phyloP scores from a whole-genome alignment of 2,329 filamentous ascomycete genomes.

The Pestalotiopsis sp. region DNA sequence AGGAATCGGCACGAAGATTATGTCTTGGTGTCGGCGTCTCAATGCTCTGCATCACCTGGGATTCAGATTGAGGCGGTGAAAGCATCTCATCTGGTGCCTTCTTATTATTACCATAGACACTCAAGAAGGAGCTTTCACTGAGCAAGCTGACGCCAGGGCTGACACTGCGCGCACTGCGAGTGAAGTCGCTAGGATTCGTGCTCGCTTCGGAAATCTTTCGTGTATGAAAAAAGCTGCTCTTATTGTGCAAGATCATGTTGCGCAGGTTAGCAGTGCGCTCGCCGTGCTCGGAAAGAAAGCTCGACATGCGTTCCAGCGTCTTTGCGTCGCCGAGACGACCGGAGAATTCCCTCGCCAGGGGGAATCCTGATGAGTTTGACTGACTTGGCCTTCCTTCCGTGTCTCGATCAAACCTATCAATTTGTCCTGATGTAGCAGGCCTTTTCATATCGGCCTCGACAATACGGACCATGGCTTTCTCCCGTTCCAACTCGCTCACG shows the following conservation, averaged over 20 bases:
- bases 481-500: constrained; percentile 55
- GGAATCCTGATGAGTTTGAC: neutral
- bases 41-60: constrained; percentile 21
- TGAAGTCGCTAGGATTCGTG: constrained; percentile 36
- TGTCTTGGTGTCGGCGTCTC: constrained; percentile 14
- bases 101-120: constrained; percentile 58
- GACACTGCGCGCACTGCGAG: constrained; percentile 37
- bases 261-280: constrained; percentile 64
- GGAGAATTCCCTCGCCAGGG: neutral
- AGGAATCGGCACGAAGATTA: constrained; percentile 17
- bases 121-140: constrained; percentile 70
- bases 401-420: constrained; percentile 10
- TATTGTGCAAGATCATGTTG: constrained; percentile 58
- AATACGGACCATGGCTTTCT: constrained; percentile 56
- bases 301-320: constrained; percentile 61
- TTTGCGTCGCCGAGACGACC: constrained; percentile 33
- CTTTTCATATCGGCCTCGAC: constrained; percentile 40
- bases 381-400: constrained; percentile 14
- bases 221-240: constrained; percentile 53
- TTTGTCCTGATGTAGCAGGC: neutral
- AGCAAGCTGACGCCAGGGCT: constrained; percentile 67
- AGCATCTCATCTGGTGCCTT: constrained; percentile 26
- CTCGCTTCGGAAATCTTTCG: constrained; percentile 48
- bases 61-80: constrained; percentile 20
- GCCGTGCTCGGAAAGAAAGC: constrained; percentile 64